Evolutionary conservation across 2,329 filamentous ascomycete species (phyloP).

Genomic region (Cryphonectria parasitica): DNA sequence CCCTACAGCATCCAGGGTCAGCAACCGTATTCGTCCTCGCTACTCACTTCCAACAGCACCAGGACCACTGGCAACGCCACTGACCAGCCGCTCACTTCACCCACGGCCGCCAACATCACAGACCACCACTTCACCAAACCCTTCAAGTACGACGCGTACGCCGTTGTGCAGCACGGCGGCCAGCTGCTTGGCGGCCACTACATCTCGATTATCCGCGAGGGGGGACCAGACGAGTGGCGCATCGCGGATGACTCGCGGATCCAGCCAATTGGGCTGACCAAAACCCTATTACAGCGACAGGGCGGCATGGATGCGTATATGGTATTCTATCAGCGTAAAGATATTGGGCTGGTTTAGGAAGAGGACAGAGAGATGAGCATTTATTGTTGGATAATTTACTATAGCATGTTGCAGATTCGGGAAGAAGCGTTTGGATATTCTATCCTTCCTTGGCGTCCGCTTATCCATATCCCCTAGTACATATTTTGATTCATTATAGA

Average conservation of each 20-base stretch:
- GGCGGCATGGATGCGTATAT: constrained; percentile 50
- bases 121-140: constrained; percentile 54
- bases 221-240: constrained; percentile 49
- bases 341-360: constrained; percentile 19
- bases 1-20: constrained; percentile 46
- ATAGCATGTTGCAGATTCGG: background rate
- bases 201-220: constrained; percentile 68
- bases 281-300: constrained; percentile 42
- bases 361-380: background rate
- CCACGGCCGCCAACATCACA: constrained; percentile 35
- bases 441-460: background rate
- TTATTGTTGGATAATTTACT: background rate
- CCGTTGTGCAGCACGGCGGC: constrained; percentile 77
- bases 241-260: constrained; percentile 52
- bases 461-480: background rate
- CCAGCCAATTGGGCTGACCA: constrained; percentile 47
- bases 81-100: constrained; percentile 32
- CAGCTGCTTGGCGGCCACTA: constrained; percentile 79
- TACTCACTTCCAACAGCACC: constrained; percentile 2
- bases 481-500: background rate
- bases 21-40: constrained; percentile 32
- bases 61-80: constrained; percentile 32
- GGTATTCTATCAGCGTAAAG: constrained; percentile 44
- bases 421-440: background rate
- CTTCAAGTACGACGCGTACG: constrained; percentile 84